Evolutionary conservation across 768 basidiomycete genomes (phyloP).

Genomic region (Xanthoconium stramineum): DNA sequence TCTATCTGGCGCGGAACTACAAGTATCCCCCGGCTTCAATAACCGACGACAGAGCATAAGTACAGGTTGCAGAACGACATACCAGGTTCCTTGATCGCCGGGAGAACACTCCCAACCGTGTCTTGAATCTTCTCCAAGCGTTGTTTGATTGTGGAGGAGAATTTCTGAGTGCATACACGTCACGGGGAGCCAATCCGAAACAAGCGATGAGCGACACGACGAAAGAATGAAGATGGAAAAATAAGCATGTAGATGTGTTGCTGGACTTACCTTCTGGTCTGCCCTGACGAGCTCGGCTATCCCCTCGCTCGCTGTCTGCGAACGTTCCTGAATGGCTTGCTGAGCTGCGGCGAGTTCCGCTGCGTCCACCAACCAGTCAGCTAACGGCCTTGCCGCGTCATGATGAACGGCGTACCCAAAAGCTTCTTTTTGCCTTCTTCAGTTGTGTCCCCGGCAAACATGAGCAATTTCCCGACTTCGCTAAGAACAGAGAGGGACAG

Average conservation of each 20-base stretch:
- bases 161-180: background rate
- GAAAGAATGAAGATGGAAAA: too few relatives aligned
- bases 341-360: conserved; percentile 9
- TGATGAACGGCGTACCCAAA: background rate
- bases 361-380: background rate
- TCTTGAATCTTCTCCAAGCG: conserved; percentile 11
- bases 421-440: conserved; percentile 13
- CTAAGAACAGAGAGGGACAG: background rate
- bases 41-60: background rate
- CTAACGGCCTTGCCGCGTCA: background rate
- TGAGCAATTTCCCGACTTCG: conserved; percentile 14
- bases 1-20: conserved; percentile 13
- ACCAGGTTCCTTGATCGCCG: conserved; percentile 6
- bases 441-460: conserved; percentile 10
- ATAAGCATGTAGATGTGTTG: background rate
- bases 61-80: background rate
- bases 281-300: conserved; percentile 11
- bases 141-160: conserved; percentile 3
- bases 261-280: conserved; percentile 10
- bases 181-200: background rate
- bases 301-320: conserved; percentile 5
- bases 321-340: conserved; percentile 12
- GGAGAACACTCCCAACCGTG: conserved; percentile 6
- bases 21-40: background rate
- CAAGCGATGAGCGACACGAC: too few relatives aligned